Percentiles rank a stretch among this genome's conserved stretches.
These are phyloP conservation scores for Talaromyces sp. DNA, from an alignment of 2,329 filamentous ascomycete species.

Conservation along the genomic window DNA sequence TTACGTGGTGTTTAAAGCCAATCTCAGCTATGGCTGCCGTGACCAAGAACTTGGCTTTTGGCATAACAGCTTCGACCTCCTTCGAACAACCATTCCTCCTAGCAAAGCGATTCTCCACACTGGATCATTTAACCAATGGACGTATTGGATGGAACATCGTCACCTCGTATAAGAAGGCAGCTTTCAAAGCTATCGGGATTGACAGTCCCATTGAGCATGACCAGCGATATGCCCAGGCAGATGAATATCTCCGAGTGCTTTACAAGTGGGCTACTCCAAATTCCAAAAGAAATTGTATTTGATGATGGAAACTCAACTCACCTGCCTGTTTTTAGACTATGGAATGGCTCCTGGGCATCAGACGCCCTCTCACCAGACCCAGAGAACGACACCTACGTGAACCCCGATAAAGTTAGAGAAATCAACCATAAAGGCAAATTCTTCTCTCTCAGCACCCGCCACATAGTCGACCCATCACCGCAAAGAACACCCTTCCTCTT, in stretches of 20 bases:
- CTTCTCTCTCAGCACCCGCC: conserved; percentile 49
- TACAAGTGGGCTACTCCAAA: conserved; percentile 55
- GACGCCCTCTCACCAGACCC: conserved; percentile 60
- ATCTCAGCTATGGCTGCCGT: conserved; percentile 69
- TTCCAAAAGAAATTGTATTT: too few species aligned
- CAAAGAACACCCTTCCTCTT: conserved; percentile 46
- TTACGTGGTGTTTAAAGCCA: conserved; percentile 54
- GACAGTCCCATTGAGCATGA: conserved; percentile 63
- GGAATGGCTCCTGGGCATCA: conserved; percentile 60
- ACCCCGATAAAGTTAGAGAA: conserved; percentile 61
- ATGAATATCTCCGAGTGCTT: conserved; percentile 63
- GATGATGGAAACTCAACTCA: neutral
- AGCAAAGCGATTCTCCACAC: conserved; percentile 63
- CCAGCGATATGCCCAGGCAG: conserved; percentile 62
- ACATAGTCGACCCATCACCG: conserved; percentile 59
- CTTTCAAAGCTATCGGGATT: conserved; percentile 64
- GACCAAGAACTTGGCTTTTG: conserved; percentile 65
- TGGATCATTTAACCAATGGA: conserved; percentile 65
- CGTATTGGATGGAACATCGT: conserved; percentile 70
- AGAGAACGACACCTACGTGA: conserved; percentile 58
- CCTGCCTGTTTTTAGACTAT: conserved; percentile 44
- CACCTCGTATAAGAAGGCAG: conserved; percentile 64
- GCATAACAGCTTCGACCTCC: conserved; percentile 64
- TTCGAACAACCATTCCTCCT: conserved; percentile 66
- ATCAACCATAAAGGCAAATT: conserved; percentile 65